Percentiles rank a stretch among this genome's conserved stretches.
Evolutionary conservation across 176 grass and related monocot species (phyloP).

Genomic region (Phoenix roebelenii): DNA sequence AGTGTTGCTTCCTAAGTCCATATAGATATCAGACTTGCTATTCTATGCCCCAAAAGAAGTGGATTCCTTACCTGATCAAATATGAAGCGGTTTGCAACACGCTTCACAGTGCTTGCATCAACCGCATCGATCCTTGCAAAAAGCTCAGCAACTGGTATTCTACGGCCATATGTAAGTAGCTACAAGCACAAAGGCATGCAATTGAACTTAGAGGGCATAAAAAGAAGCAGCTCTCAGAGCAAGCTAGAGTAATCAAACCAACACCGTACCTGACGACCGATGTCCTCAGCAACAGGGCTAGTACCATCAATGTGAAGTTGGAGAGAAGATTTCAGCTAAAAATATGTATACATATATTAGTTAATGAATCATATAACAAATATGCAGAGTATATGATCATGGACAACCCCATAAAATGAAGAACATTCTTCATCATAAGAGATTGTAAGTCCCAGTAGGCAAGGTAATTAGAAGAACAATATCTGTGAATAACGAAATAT

Average conservation of each 20-base stretch:
- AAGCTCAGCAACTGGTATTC: constrained; percentile 75
- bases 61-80: constrained; percentile 76
- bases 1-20: too few species aligned
- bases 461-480: too few species aligned
- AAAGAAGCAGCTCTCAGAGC: too few species aligned
- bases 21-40: too few species aligned
- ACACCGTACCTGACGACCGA: constrained; percentile 65
- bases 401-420: too few species aligned
- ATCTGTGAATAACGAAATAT: too few species aligned
- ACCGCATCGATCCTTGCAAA: constrained; percentile 98
- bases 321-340: constrained; percentile 95
- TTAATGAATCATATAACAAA: neutral
- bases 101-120: constrained; percentile 79
- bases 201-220: too few species aligned
- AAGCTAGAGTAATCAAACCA: too few species aligned
- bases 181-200: constrained; percentile 17
- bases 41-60: neutral
- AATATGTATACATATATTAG: constrained; percentile 18
- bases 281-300: constrained; percentile 87
- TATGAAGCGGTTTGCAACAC: constrained; percentile 96
- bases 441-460: too few species aligned
- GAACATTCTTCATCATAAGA: too few species aligned
- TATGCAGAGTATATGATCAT: neutral
- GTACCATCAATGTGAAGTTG: constrained; percentile 93
- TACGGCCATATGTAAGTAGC: constrained; percentile 82